A percentile compares a stretch with the other conserved stretches of the same genome.
phyloP scores from a whole-genome alignment of 140 eudicot species.

The Oenanthe javanica region DNA sequence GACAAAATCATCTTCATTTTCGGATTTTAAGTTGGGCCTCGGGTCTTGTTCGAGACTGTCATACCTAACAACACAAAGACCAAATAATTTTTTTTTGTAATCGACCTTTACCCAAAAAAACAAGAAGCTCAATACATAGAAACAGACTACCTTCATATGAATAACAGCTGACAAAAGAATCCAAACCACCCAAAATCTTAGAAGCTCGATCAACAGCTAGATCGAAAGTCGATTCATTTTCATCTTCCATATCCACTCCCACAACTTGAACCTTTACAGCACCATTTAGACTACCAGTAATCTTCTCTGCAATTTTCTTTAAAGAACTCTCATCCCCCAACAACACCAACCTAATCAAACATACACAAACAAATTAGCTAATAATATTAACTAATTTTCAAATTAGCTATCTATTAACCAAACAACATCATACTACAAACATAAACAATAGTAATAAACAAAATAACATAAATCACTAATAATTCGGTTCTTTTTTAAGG shows the following conservation, averaged over 20 bases:
- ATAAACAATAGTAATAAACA: no score
- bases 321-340: conserved; percentile 55
- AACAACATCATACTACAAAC: neutral
- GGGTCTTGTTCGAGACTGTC: neutral
- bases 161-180: conserved; percentile 67
- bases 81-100: no score
- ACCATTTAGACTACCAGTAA: conserved; percentile 26
- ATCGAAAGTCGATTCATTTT: conserved; percentile 50
- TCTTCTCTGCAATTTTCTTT: conserved; percentile 39
- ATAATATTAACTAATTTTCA: neutral
- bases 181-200: conserved; percentile 55
- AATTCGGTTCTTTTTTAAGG: no score
- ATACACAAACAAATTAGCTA: neutral
- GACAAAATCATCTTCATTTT: neutral
- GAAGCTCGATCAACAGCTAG: conserved; percentile 58
- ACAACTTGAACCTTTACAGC: conserved; percentile 45
- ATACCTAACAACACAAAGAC: neutral
- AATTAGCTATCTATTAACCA: conserved; percentile 2
- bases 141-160: conserved; percentile 64
- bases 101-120: neutral
- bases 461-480: no score
- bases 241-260: conserved; percentile 81
- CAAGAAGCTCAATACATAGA: neutral
- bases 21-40: neutral
- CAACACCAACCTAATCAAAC: conserved; percentile 52